Evolutionary conservation across 495 filamentous ascomycete genomes (phyloP).

Genomic region (Penicillium longicatenatum): DNA sequence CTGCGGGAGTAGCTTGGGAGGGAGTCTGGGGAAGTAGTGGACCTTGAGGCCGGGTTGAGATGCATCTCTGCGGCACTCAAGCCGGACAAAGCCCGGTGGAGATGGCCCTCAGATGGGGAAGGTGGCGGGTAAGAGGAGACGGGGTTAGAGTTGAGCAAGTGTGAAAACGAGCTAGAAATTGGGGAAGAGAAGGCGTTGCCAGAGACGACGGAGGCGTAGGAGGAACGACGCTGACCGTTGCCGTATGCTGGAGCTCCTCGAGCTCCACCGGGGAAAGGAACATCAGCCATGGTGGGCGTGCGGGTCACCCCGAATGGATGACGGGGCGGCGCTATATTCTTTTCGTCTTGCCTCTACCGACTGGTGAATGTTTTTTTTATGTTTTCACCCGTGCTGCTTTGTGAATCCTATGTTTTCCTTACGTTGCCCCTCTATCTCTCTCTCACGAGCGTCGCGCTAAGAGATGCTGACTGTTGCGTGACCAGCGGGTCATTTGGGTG

Average conservation of each 20-base stretch:
- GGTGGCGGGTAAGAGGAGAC: slow-evolving; percentile 40
- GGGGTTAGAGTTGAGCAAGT: slow-evolving; percentile 57
- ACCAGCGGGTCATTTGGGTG: slow-evolving; percentile 28
- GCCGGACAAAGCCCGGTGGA: slow-evolving; percentile 36
- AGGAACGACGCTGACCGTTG: slow-evolving; percentile 55
- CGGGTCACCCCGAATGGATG: slow-evolving; percentile 18
- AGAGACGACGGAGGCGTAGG: slow-evolving; percentile 83
- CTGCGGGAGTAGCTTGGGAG: slow-evolving; percentile 63
- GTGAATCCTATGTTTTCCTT: slow-evolving; percentile 1
- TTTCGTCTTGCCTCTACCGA: neutral
- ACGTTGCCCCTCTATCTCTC: neutral
- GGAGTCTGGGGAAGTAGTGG: slow-evolving; percentile 36
- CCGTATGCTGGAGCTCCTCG: slow-evolving; percentile 44
- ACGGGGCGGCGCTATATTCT: neutral
- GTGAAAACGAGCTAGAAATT: slow-evolving; percentile 57
- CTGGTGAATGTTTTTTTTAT: neutral
- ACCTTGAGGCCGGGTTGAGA: slow-evolving; percentile 44
- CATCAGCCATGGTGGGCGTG: slow-evolving; percentile 44
- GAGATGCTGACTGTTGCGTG: slow-evolving; percentile 24
- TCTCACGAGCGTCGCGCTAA: neutral
- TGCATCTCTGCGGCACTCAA: slow-evolving; percentile 52
- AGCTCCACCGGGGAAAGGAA: slow-evolving; percentile 51
- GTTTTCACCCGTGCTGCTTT: slow-evolving; percentile 1
- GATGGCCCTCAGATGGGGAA: slow-evolving; percentile 38
- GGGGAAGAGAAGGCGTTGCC: slow-evolving; percentile 59